Evolutionary conservation across 1,284 basidiomycete genomes (phyloP), one percentile per base, ranked within the genome.

Genomic region (Golubevia sp.): DNA sequence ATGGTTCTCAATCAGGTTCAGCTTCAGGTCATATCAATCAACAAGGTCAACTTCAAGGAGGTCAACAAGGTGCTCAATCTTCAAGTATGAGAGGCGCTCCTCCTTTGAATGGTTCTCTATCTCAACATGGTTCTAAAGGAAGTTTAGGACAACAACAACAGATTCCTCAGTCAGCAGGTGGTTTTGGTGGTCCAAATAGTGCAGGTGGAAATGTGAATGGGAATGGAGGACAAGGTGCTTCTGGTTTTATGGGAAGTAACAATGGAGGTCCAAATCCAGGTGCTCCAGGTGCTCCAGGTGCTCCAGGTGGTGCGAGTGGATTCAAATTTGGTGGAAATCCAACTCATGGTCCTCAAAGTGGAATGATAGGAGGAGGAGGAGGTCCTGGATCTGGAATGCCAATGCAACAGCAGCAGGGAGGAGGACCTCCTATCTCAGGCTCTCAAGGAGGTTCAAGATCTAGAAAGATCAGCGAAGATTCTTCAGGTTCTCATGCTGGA

Each of bases 271-370:
- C 64, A 66, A 55, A 65, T 64, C 38, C 66, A 68, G 55, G n/a
- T n/a, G n/a, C n/a, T n/a, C n/a, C 11, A 34, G 52, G 11, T 20
- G 18, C 52, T 21, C 65, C 66, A 8, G 71, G 62, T 38, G 64
- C 63, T n/a, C 73, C 66, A 6, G 74, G 74, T 21, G 61, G 69
- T 4, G 74, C 71, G 21, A 71, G 71, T 2, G 74, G 73, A 51
- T 77, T 77, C 62, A 74, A 70, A 49, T 77, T 77, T 54, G 74
- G 74, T 18, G 73, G 73, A 13, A 67, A 68, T 38, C 13, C 38
- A 23, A 59, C 69, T 34, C 63, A 68, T 24, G 63, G 68, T 54
- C 38, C 38, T 44, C 38, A 8, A 13, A 13, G 11, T 44, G 38
- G 38, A 44, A 44, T 44, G 38, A n/a, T n/a, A n/a, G 11, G 18